Percentiles rank a stretch among this genome's conserved stretches.
Evolutionary conservation across 2,329 filamentous ascomycete species (phyloP).

Genomic region (Penicillium vulpinum): DNA sequence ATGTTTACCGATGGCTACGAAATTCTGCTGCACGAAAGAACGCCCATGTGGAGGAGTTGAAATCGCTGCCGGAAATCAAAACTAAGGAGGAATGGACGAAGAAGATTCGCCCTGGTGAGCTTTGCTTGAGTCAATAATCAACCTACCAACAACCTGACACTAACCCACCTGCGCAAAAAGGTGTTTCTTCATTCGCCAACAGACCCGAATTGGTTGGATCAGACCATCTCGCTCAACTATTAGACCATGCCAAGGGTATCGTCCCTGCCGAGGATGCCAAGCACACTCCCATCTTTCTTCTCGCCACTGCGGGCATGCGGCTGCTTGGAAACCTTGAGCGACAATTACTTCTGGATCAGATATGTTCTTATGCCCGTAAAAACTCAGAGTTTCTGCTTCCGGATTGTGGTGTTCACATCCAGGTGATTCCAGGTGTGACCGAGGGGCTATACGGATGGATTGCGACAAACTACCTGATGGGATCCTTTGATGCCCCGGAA

Average conservation of each 20-base stretch:
- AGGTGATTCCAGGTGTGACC: constrained; percentile 93
- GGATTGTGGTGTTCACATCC: constrained; percentile 86
- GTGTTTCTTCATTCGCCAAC: constrained; percentile 83
- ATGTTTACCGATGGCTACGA: constrained; percentile 93
- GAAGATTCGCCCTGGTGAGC: constrained; percentile 82
- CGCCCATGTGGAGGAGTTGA: constrained; percentile 60
- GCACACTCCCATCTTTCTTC: constrained; percentile 88
- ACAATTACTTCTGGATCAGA: constrained; percentile 68
- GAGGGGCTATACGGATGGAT: constrained; percentile 98
- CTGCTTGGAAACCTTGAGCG: constrained; percentile 75
- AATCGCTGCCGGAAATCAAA: constrained; percentile 73
- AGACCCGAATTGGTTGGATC: constrained; percentile 73
- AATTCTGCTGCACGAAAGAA: constrained; percentile 65
- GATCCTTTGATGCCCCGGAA: constrained; percentile 78
- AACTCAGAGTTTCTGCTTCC: constrained; percentile 81
- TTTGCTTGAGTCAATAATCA: background rate
- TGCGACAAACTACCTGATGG: constrained; percentile 90
- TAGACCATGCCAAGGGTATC: constrained; percentile 77
- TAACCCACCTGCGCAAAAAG: constrained; percentile 36
- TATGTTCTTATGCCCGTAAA: constrained; percentile 77
- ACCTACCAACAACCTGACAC: background rate
- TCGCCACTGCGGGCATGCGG: constrained; percentile 94
- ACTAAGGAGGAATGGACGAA: constrained; percentile 86
- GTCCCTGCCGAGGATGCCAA: constrained; percentile 74
- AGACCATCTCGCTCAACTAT: constrained; percentile 75